Conservation (phyloP, 2,329 filamentous ascomycete genomes). For the Falciphora oryzae region DNA sequence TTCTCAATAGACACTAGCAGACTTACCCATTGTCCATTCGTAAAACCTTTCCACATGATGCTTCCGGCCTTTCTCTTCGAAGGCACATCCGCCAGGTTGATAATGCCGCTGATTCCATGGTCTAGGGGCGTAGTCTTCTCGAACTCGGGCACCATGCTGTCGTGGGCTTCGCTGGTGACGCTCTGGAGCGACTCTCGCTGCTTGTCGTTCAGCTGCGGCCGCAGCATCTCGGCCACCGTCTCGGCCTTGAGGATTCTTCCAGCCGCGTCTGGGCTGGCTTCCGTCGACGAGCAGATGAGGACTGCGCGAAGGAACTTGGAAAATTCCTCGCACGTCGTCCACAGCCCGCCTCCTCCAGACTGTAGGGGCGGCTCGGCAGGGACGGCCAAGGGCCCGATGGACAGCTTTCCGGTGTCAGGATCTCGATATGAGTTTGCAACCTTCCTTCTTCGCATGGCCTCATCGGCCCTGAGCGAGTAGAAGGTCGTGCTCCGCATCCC, state of each 20-base stretch:
- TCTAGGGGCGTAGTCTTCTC: slow-evolving; percentile 25
- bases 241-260: slow-evolving; percentile 40
- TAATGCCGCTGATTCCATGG: slow-evolving; percentile 32
- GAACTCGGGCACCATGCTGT: slow-evolving; percentile 32
- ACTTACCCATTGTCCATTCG: slow-evolving; percentile 37
- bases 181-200: slow-evolving; percentile 20
- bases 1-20: neutral
- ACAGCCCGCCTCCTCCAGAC: slow-evolving; percentile 38
- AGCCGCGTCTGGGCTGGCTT: slow-evolving; percentile 32
- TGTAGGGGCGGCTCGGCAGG: slow-evolving; percentile 29
- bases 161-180: slow-evolving; percentile 17
- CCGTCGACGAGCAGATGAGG: slow-evolving; percentile 51
- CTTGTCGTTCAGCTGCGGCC: slow-evolving; percentile 32
- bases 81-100: slow-evolving; percentile 33
- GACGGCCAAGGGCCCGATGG: slow-evolving; percentile 9
- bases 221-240: slow-evolving; percentile 56
- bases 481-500: slow-evolving; percentile 39
- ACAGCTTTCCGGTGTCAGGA: neutral
- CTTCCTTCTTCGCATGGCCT: slow-evolving; percentile 9
- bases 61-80: slow-evolving; percentile 36
- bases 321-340: slow-evolving; percentile 35
- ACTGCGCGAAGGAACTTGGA: slow-evolving; percentile 49
- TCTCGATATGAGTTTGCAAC: neutral
- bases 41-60: slow-evolving; percentile 37
- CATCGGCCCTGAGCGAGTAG: slow-evolving; percentile 16